Base-by-base conservation (phyloP, 306 rosid species). In the Phaseolus lunatus region DNA sequence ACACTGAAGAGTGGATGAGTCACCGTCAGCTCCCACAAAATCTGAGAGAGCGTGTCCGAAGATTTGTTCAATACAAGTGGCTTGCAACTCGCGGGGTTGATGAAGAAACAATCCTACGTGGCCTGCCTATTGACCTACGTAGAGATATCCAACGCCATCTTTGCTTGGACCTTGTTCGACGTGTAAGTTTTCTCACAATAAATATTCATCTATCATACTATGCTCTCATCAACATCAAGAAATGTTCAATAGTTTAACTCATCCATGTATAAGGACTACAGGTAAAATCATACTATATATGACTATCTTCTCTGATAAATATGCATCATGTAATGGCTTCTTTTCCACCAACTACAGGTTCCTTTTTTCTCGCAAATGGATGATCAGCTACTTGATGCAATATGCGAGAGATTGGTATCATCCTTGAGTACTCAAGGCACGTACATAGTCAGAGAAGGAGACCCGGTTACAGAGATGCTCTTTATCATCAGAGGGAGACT, bases 311-410 rank as follows among this genome's bases (percentile, higher is more conserved):
- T 20, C 3, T 10, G 13, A 58, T 26, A 13, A 4, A 61, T 18
- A 59, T 14, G 23, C 66, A 31, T 53, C 44, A 57, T 45, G 73
- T 27, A 54, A 63, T 80, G 58, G 7, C 69, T 27, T 69, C 64
- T 45, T 69, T 73, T 31, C 44, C 27, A 48, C 33, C 48, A 76
- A 50, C 61, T 84, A 22, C 82, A 94, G 98, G 98, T 94, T 16
- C 98, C 98, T 14, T 92, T 94, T 78, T 94, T 94, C 53, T 85
- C 97, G 41, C 95, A 92, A 80, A 94, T 94, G 98, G 97, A 94
- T 71, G 91, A 62, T 63, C 98, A 89, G 7, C 84, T 94, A 33
- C 93, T 92, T 6, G 97, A 94, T 33, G 98, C 97, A 41, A 94
- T 94, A 78, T 90, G 96, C 22, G 98, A 92, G 88, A 78, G 96